These are phyloP conservation scores for Candida quercuum DNA, from an alignment of 805 yeast species.

Conservation along the genomic window DNA sequence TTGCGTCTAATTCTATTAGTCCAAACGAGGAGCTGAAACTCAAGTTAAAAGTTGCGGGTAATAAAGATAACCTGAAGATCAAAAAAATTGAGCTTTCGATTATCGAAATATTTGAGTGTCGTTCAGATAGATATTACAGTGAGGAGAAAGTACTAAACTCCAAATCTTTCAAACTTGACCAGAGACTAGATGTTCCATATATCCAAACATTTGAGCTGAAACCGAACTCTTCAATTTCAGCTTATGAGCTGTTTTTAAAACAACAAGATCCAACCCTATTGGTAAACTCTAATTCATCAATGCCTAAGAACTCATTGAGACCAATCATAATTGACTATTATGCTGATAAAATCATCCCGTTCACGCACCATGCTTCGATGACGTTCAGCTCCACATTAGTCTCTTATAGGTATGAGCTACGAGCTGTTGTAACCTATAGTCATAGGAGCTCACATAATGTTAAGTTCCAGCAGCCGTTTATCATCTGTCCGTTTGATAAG, in stretches of 20 bases:
- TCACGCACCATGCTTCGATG: constrained; percentile 41
- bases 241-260: constrained; percentile 24
- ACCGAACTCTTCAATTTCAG: constrained; percentile 21
- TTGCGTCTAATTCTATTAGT: constrained; percentile 53
- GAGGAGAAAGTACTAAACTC: constrained; percentile 38
- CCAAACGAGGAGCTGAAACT: constrained; percentile 45
- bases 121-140: constrained; percentile 32
- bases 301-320: constrained; percentile 23
- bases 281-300: constrained; percentile 16
- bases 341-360: constrained; percentile 22
- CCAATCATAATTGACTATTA: constrained; percentile 23
- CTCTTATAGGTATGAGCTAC: constrained; percentile 44
- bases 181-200: constrained; percentile 12
- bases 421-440: constrained; percentile 38
- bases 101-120: constrained; percentile 45
- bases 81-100: constrained; percentile 38
- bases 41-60: constrained; percentile 28
- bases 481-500: constrained; percentile 48
- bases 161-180: constrained; percentile 4
- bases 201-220: constrained; percentile 23
- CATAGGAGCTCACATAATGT: constrained; percentile 41
- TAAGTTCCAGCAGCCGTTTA: constrained; percentile 44
- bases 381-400: constrained; percentile 39
- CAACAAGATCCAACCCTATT: constrained; percentile 27
- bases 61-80: constrained; percentile 35